Conservation (phyloP, 192 early-diverging fungal genomes). For the Chytriomyces hyalinus region DNA sequence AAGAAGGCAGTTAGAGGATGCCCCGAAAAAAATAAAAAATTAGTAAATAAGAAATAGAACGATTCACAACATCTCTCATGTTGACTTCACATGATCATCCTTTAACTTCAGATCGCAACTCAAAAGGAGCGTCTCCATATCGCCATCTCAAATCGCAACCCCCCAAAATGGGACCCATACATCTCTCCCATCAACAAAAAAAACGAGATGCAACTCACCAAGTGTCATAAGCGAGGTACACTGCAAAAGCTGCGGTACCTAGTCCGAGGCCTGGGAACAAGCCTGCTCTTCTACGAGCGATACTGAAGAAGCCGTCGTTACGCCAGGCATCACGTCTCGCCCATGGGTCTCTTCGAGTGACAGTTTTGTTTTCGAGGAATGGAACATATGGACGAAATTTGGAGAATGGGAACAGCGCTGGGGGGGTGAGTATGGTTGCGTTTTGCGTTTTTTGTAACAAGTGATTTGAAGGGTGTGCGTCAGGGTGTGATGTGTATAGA, state of each 20-base stretch:
- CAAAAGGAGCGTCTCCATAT: neutral
- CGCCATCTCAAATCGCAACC: neutral
- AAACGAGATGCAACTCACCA: constrained; percentile 36
- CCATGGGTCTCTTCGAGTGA: constrained; percentile 49
- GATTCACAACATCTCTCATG: too few species aligned
- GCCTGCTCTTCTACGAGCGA: constrained; percentile 28
- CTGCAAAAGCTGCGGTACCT: constrained; percentile 41
- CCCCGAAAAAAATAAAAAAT: neutral
- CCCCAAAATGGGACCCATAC: neutral
- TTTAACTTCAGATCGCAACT: neutral
- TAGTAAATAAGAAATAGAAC: neutral
- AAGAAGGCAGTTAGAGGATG: neutral
- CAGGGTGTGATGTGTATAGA: too few species aligned
- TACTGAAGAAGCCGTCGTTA: constrained; percentile 47
- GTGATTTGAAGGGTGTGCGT: too few species aligned
- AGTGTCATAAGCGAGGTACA: constrained; percentile 55
- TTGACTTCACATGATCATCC: too few species aligned
- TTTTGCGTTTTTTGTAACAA: neutral
- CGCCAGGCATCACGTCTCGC: constrained; percentile 55
- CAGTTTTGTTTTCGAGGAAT: constrained; percentile 28
- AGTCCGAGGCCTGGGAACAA: constrained; percentile 51
- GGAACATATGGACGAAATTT: constrained; percentile 29
- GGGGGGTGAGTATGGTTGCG: neutral
- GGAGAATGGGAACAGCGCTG: constrained; percentile 28
- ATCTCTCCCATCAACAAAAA: neutral